Evolutionary conservation across 371 early-diverging fungal species (phyloP), one percentile per base, ranked within the genome.

Genomic region (Lichtheimia corymbifera): DNA sequence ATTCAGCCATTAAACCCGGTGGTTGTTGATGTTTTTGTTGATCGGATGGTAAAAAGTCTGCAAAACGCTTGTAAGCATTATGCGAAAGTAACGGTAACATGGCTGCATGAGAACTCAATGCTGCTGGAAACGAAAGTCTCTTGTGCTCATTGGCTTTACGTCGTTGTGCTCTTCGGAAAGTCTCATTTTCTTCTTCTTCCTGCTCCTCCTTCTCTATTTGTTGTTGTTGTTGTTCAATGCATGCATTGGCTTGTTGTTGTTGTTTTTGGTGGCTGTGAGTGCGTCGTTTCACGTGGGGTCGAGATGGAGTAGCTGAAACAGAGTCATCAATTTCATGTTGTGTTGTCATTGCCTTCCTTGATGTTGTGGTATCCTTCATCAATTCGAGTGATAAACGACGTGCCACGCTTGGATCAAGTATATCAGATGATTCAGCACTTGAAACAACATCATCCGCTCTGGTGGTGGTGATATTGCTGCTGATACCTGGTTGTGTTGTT

Each of bases 311-410:
- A 22, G n/a, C 40, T 35, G 35, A 35, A 35, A 35, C 35, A 35
- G 5, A 11, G 11, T 35, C 35, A 55, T 41, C 30, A 40, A 45
- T 40, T 58, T 45, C 57, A 50, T 25, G 2, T 7, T 22, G 17
- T 18, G 47, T 15, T n/a, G 47, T 7, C 5, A 47, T 47, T n/a
- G 47, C 14, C 9, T 47, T 47, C 11, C 35, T 7, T 45, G 42
- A 24, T 24, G n/a, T 45, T 27, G 58, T 28, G 3, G 42, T 47
- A 35, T 57, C 50, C 27, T 83, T 76, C 86, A 88, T 86, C 44
- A 85, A 61, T 53, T 86, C 84, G 60, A 88, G 67, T 1, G 88
- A 88, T 5, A 85, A 63, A 6, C 88, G 65, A 51, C 88, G 47
- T 13, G 63, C 63, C 5, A 61, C 66, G 53, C 53, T 53, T 12